These are phyloP conservation scores for Aspergillus heteromorphus DNA, from an alignment of 495 filamentous ascomycete species.

Conservation along the genomic window DNA sequence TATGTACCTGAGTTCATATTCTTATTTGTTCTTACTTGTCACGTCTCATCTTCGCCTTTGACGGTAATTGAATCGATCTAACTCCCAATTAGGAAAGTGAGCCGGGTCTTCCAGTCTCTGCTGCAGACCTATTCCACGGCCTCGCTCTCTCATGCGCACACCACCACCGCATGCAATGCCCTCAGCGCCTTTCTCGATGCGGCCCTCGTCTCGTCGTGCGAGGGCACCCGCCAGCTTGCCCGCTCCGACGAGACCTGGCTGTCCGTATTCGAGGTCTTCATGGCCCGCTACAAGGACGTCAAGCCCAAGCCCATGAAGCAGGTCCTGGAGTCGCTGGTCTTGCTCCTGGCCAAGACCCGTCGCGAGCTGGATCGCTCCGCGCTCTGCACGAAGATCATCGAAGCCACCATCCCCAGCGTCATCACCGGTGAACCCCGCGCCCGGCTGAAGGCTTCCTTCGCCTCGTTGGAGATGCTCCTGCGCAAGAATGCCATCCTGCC, in stretches of 20 bases:
- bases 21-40: too few species aligned
- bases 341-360: constrained; percentile 47
- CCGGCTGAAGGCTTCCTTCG: constrained; percentile 35
- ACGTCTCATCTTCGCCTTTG: too few species aligned
- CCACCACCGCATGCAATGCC: constrained; percentile 40
- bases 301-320: constrained; percentile 72
- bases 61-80: too few species aligned
- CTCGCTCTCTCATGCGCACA: constrained; percentile 36
- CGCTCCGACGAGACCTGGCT: constrained; percentile 50
- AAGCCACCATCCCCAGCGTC: constrained; percentile 31
- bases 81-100: constrained; percentile 31
- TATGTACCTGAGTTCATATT: too few species aligned
- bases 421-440: constrained; percentile 37
- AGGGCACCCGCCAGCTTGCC: constrained; percentile 29
- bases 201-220: constrained; percentile 31
- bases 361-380: constrained; percentile 17
- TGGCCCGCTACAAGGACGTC: constrained; percentile 68
- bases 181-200: constrained; percentile 43
- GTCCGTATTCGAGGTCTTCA: constrained; percentile 61
- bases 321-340: constrained; percentile 55
- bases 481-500: constrained; percentile 31
- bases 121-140: constrained; percentile 34
- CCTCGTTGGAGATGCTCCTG: constrained; percentile 38
- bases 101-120: constrained; percentile 32
- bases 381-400: constrained; percentile 19